These are phyloP conservation scores for Ecytonucleospora hepatopenaei DNA, from an alignment of 371 early-diverging fungal genomes.

Conservation along the genomic window DNA sequence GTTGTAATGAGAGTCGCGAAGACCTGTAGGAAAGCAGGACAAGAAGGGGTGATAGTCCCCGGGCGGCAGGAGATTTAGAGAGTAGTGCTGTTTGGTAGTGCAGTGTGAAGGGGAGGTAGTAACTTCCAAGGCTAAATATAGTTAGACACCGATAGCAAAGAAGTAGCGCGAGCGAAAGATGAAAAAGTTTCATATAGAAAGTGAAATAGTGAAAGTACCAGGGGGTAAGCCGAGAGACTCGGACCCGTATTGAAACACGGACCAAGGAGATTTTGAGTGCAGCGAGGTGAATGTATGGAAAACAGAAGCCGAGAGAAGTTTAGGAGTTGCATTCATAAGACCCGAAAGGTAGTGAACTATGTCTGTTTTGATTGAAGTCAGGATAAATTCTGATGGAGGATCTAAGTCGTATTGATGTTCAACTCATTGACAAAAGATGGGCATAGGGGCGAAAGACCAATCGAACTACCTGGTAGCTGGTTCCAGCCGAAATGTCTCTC, in stretches of 20 bases:
- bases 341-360: constrained; percentile 37
- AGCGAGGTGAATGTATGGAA: constrained; percentile 16
- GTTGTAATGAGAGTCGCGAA: constrained; percentile 56
- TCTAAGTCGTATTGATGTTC: constrained; percentile 32
- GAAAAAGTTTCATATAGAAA: constrained; percentile 61
- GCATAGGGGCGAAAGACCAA: constrained; percentile 43
- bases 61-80: constrained; percentile 54
- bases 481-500: constrained; percentile 39
- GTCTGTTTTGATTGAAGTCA: constrained; percentile 22
- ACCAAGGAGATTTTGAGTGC: constrained; percentile 24
- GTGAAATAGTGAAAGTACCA: constrained; percentile 52
- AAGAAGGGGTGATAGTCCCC: constrained; percentile 55
- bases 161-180: constrained; percentile 66
- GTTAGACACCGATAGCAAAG: constrained; percentile 65
- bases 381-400: constrained; percentile 29
- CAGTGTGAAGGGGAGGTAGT: constrained; percentile 59
- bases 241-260: constrained; percentile 36
- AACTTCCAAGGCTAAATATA: constrained; percentile 64
- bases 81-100: constrained; percentile 34
- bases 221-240: constrained; percentile 1
- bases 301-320: not conserved
- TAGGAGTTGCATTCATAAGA: constrained; percentile 13
- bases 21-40: constrained; percentile 28
- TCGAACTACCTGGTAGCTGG: constrained; percentile 43
- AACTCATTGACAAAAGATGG: constrained; percentile 27